These are phyloP conservation scores for Wickerhamiella shivajii DNA, from an alignment of 805 yeast genomes.

Conservation along the genomic window DNA sequence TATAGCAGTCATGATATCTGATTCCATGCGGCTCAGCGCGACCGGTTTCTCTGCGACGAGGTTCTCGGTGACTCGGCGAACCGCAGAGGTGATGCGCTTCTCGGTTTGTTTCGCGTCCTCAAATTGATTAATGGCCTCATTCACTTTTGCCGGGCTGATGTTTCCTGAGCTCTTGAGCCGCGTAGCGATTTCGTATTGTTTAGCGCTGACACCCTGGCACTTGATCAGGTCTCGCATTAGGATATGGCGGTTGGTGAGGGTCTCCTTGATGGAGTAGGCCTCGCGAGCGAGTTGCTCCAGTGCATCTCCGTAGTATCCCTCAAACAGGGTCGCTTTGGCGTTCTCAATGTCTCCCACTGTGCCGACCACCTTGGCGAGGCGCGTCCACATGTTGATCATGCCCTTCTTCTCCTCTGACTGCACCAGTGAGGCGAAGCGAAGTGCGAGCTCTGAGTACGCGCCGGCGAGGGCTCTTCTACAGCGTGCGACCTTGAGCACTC, in stretches of 20 bases:
- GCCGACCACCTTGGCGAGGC: conserved; percentile 52
- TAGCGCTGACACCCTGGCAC: conserved; percentile 61
- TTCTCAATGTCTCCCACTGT: conserved; percentile 65
- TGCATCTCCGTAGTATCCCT: conserved; percentile 67
- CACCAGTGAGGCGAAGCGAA: conserved; percentile 17
- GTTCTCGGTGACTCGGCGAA: conserved; percentile 71
- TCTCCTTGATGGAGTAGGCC: conserved; percentile 78
- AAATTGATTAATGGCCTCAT: conserved; percentile 69
- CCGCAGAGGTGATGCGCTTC: conserved; percentile 59
- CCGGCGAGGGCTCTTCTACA: conserved; percentile 34
- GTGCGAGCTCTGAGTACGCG: conserved; percentile 42
- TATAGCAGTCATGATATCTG: conserved; percentile 37
- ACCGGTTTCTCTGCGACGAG: conserved; percentile 61
- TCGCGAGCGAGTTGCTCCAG: conserved; percentile 51
- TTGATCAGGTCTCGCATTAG: conserved; percentile 76
- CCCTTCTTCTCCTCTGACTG: conserved; percentile 28
- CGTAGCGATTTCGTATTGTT: conserved; percentile 56
- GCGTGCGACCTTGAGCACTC: conserved; percentile 41
- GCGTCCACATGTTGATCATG: conserved; percentile 66
- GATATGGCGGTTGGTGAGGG: conserved; percentile 81
- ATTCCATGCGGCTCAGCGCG: conserved; percentile 44
- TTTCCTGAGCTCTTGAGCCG: conserved; percentile 55
- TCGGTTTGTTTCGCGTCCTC: conserved; percentile 69
- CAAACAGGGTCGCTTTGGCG: conserved; percentile 52
- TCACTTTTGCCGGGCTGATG: conserved; percentile 76